Percentiles rank a stretch among this genome's conserved stretches.
These are phyloP conservation scores for Porcisia deanei DNA, from an alignment of 208 protist species.

Conservation along the genomic window DNA sequence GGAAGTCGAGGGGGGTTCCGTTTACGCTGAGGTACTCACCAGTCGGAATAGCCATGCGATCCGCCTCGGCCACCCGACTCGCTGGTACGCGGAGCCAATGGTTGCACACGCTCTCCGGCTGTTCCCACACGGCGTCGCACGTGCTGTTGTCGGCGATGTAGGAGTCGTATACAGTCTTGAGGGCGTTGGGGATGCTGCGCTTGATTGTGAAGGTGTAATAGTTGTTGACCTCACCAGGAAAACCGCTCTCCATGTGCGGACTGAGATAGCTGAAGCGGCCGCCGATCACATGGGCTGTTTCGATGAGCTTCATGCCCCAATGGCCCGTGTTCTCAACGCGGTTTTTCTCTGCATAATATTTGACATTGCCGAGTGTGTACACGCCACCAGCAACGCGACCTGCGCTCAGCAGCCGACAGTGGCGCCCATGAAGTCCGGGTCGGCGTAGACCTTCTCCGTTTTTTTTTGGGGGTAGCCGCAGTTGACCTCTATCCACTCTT, in stretches of 20 bases:
- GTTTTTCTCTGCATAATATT: slow-evolving; percentile 33
- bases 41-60: slow-evolving; percentile 41
- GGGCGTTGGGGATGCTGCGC: slow-evolving; percentile 27
- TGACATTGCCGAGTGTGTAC: slow-evolving; percentile 46
- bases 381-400: slow-evolving; percentile 55
- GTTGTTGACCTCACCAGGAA: slow-evolving; percentile 52
- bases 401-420: slow-evolving; percentile 68
- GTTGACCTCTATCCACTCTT: slow-evolving; percentile 66
- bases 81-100: slow-evolving; percentile 44
- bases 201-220: slow-evolving; percentile 52
- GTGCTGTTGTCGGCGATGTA: slow-evolving; percentile 37
- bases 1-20: slow-evolving; percentile 47
- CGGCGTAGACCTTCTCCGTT: slow-evolving; percentile 44
- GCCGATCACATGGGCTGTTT: slow-evolving; percentile 30
- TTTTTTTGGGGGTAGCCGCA: slow-evolving; percentile 50
- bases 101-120: slow-evolving; percentile 37
- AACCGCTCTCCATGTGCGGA: slow-evolving; percentile 66
- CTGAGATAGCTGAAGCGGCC: slow-evolving; percentile 30
- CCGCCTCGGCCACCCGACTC: slow-evolving; percentile 34
- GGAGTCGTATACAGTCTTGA: slow-evolving; percentile 45
- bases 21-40: slow-evolving; percentile 37
- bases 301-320: slow-evolving; percentile 43
- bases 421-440: slow-evolving; percentile 51
- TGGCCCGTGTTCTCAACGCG: slow-evolving; percentile 46
- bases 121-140: not conserved